A percentile compares a stretch with the other conserved stretches of the same genome.
phyloP scores from a whole-genome alignment of 306 rosid genomes.

The Prunus armeniaca region DNA sequence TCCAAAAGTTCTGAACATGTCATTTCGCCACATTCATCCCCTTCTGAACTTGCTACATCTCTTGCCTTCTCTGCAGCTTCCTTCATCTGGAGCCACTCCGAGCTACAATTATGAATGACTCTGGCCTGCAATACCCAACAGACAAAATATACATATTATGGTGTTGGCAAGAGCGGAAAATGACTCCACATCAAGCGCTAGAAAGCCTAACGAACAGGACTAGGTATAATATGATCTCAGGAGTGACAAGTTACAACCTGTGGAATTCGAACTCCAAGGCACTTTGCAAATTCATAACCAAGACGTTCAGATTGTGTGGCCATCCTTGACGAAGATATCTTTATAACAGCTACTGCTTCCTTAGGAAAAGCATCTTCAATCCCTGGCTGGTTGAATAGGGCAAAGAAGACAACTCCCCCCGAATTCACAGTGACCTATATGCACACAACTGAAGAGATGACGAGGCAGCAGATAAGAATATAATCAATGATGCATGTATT shows the following conservation, averaged over 20 bases:
- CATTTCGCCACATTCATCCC: slow-evolving; percentile 78
- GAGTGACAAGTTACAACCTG: slow-evolving; percentile 51
- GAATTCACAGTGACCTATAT: slow-evolving; percentile 88
- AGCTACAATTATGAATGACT: slow-evolving; percentile 76
- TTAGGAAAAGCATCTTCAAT: slow-evolving; percentile 40
- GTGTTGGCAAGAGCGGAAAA: background rate
- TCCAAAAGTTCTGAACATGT: slow-evolving; percentile 91
- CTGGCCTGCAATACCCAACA: slow-evolving; percentile 60
- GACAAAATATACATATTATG: background rate
- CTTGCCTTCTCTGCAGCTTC: slow-evolving; percentile 91
- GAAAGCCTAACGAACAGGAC: too few species aligned
- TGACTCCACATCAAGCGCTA: too few species aligned
- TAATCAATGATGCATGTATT: slow-evolving; percentile 4
- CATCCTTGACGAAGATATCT: slow-evolving; percentile 90
- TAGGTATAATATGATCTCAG: slow-evolving; percentile 5
- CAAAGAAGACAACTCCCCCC: slow-evolving; percentile 95
- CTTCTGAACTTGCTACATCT: slow-evolving; percentile 59
- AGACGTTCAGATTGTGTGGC: slow-evolving; percentile 95
- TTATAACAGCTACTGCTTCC: slow-evolving; percentile 89
- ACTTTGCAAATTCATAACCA: slow-evolving; percentile 86
- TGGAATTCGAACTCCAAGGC: slow-evolving; percentile 83
- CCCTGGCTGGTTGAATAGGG: slow-evolving; percentile 60
- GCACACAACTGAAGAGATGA: slow-evolving; percentile 38
- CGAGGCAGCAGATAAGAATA: slow-evolving; percentile 29
- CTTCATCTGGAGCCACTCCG: slow-evolving; percentile 89